phyloP scores from a whole-genome alignment of 1,284 basidiomycete species.

The Malassezia psittaci region DNA sequence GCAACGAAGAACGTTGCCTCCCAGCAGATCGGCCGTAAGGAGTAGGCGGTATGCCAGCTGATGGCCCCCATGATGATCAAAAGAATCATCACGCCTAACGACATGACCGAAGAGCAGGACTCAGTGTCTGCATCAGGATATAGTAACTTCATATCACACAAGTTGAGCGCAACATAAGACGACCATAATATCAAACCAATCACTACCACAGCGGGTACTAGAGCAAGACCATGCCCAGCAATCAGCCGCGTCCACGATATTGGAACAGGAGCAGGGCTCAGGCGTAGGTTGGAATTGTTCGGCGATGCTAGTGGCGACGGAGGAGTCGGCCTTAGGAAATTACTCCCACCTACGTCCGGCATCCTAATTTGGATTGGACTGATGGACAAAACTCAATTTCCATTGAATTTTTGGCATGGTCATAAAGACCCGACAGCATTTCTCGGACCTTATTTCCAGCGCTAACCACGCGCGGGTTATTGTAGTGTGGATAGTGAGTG shows the following conservation, averaged over 20 bases:
- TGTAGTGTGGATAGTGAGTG: not conserved
- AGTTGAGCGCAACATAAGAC: not conserved
- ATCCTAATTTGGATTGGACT: not conserved
- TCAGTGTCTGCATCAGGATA: slow-evolving; percentile 3
- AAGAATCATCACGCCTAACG: not conserved
- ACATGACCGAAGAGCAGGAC: not conserved
- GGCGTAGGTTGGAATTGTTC: not conserved
- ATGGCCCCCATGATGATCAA: slow-evolving; percentile 1
- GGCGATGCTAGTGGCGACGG: not conserved
- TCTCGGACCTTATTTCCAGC: not conserved
- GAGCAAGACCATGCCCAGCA: slow-evolving; percentile 1
- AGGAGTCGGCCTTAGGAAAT: not conserved
- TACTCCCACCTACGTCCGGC: not conserved
- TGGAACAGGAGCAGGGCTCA: not conserved
- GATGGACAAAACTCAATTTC: no score
- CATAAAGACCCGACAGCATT: not conserved
- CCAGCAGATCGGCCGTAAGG: slow-evolving; percentile 13
- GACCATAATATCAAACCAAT: not conserved
- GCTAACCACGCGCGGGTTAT: not conserved
- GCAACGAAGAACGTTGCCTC: not conserved
- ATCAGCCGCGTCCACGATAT: slow-evolving; percentile 2
- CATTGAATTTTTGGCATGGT: not conserved
- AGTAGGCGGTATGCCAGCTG: slow-evolving; percentile 13
- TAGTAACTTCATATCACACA: slow-evolving; percentile 11
- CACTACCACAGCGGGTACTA: slow-evolving; percentile 1